These are phyloP conservation scores for Reticulascus tulasneorum DNA, from an alignment of 2,329 filamentous ascomycete genomes.

Conservation along the genomic window DNA sequence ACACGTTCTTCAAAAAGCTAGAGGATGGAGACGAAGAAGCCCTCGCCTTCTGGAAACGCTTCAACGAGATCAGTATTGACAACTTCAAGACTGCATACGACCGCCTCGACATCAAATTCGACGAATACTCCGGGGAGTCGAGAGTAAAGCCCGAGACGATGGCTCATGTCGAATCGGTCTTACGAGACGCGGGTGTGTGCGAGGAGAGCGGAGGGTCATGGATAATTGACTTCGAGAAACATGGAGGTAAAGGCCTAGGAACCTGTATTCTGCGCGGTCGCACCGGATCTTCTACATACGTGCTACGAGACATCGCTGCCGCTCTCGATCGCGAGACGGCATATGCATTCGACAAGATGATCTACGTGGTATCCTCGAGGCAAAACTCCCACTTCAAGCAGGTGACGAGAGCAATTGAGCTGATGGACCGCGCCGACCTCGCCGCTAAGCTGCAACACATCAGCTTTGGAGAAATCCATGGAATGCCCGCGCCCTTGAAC, in stretches of 20 bases:
- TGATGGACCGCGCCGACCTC: constrained; percentile 29
- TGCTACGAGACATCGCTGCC: constrained; percentile 66
- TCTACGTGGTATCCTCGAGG: constrained; percentile 33
- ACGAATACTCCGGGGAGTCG: constrained; percentile 65
- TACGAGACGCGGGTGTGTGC: constrained; percentile 57
- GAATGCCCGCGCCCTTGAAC: constrained; percentile 36
- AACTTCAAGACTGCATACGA: constrained; percentile 56
- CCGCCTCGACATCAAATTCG: constrained; percentile 57
- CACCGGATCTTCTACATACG: constrained; percentile 60
- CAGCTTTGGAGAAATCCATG: constrained; percentile 46
- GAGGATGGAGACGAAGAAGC: constrained; percentile 55
- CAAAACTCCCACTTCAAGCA: constrained; percentile 31
- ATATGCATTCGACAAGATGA: constrained; percentile 32
- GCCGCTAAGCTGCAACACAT: constrained; percentile 29
- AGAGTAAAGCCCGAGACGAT: constrained; percentile 50
- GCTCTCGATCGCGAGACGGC: constrained; percentile 59
- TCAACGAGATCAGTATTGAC: constrained; percentile 56
- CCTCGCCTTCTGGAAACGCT: constrained; percentile 52
- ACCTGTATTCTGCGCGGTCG: constrained; percentile 64
- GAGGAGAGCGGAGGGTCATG: constrained; percentile 63
- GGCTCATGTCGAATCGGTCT: constrained; percentile 51
- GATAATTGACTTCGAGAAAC: constrained; percentile 66
- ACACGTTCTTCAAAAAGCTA: constrained; percentile 61
- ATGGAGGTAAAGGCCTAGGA: constrained; percentile 63
- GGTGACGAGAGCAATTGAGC: constrained; percentile 27